Evolutionary conservation across 208 protist genomes (phyloP).

Genomic region (Leishmania gerbilli): DNA sequence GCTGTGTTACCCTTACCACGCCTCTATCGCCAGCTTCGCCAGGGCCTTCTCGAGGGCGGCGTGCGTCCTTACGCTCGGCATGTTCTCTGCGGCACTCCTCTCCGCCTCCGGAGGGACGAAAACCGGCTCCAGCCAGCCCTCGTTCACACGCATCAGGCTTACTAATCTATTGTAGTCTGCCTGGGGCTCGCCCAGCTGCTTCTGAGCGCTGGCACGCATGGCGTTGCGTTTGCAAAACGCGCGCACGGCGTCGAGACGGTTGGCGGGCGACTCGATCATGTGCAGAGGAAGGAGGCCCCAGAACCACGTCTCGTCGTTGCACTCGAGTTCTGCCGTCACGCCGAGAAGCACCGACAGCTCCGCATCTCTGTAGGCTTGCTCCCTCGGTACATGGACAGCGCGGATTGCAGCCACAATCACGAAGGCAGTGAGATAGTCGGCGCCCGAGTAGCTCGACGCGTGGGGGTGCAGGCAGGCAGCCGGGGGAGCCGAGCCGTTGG

Average conservation of each 20-base stretch:
- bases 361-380: slow-evolving; percentile 54
- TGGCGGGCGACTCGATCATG: slow-evolving; percentile 61
- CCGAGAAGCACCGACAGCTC: slow-evolving; percentile 76
- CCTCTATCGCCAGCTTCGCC: slow-evolving; percentile 27
- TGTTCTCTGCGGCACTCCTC: slow-evolving; percentile 38
- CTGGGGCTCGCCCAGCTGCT: slow-evolving; percentile 6
- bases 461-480: slow-evolving; percentile 77
- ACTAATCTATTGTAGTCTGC: slow-evolving; percentile 49
- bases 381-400: slow-evolving; percentile 47
- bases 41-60: slow-evolving; percentile 62
- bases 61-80: slow-evolving; percentile 73
- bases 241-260: slow-evolving; percentile 57
- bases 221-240: slow-evolving; percentile 79
- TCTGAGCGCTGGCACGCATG: slow-evolving; percentile 38
- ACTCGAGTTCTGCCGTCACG: slow-evolving; percentile 69
- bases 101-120: slow-evolving; percentile 30
- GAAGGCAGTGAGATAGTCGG: slow-evolving; percentile 82
- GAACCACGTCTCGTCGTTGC: slow-evolving; percentile 70
- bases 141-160: slow-evolving; percentile 42
- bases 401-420: slow-evolving; percentile 65
- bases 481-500: slow-evolving; percentile 46
- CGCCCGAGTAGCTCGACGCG: slow-evolving; percentile 82
- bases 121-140: slow-evolving; percentile 45
- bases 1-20: slow-evolving; percentile 10
- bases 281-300: slow-evolving; percentile 84